These are phyloP conservation scores for Monotropa hypopitys DNA, from an alignment of 179 eudicot genomes.

Conservation along the genomic window DNA sequence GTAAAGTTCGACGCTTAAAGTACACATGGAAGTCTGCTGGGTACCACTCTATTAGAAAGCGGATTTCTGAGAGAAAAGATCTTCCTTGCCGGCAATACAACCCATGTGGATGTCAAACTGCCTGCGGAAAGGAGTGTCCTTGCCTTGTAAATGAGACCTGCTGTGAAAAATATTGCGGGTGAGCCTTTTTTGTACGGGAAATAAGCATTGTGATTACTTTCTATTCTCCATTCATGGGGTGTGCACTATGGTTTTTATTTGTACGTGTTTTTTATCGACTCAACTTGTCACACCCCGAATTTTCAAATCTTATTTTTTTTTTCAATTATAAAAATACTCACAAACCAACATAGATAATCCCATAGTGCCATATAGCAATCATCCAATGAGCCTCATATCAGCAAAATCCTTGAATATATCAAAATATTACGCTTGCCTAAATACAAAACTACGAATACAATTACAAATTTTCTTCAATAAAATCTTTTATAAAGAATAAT, in stretches of 20 bases:
- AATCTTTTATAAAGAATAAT: too few relatives aligned
- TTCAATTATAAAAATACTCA: too few relatives aligned
- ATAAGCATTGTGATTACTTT: slow-evolving; percentile 22
- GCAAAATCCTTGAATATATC: too few relatives aligned
- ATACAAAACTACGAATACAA: too few relatives aligned
- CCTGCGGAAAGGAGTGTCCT: slow-evolving; percentile 85
- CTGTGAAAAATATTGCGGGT: slow-evolving; percentile 98
- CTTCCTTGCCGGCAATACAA: slow-evolving; percentile 55
- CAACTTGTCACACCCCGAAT: neutral
- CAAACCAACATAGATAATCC: too few relatives aligned
- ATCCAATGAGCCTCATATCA: too few relatives aligned
- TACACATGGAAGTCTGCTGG: slow-evolving; percentile 77
- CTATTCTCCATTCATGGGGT: neutral
- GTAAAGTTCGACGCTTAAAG: slow-evolving; percentile 90
- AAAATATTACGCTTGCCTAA: too few relatives aligned
- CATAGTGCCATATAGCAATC: too few relatives aligned
- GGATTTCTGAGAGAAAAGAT: slow-evolving; percentile 55
- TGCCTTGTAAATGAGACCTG: slow-evolving; percentile 64
- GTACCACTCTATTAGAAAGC: slow-evolving; percentile 75
- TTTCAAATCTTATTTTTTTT: too few relatives aligned
- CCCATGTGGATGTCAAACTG: slow-evolving; percentile 66
- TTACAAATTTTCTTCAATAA: too few relatives aligned
- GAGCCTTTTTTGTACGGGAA: slow-evolving; percentile 9
- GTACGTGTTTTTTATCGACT: neutral
- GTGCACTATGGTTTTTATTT: neutral